phyloP scores from a whole-genome alignment of 352 stramenopile genomes.

The Pythium aquatile region DNA sequence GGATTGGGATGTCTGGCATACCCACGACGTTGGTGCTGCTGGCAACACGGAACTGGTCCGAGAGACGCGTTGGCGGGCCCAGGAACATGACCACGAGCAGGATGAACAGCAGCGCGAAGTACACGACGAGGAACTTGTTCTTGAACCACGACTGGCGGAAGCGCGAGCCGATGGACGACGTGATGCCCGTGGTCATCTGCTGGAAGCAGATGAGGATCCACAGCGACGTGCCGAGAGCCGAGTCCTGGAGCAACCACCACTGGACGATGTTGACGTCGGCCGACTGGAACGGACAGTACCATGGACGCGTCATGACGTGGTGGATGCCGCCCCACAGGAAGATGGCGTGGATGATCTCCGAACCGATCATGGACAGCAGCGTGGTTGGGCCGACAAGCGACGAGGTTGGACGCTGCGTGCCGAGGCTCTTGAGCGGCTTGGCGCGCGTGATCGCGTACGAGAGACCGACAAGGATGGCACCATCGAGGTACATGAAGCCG shows the following conservation, averaged over 20 bases:
- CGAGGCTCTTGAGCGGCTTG: conserved; percentile 55
- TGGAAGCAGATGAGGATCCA: conserved; percentile 69
- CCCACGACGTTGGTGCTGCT: conserved; percentile 74
- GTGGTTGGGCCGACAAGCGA: conserved; percentile 80
- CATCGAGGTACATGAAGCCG: conserved; percentile 82
- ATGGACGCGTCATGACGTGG: conserved; percentile 50
- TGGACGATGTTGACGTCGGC: conserved; percentile 64
- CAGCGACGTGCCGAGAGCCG: conserved; percentile 53
- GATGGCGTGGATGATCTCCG: conserved; percentile 65
- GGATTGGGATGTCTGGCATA: conserved; percentile 68
- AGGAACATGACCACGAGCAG: conserved; percentile 59
- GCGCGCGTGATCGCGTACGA: conserved; percentile 78
- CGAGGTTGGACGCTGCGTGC: conserved; percentile 71
- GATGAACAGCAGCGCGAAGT: conserved; percentile 54
- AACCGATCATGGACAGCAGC: conserved; percentile 55
- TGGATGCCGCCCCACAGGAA: conserved; percentile 69
- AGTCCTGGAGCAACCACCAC: conserved; percentile 76
- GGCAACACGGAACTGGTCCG: conserved; percentile 68
- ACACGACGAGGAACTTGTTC: conserved; percentile 65
- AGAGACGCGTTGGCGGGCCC: conserved; percentile 50
- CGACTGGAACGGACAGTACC: conserved; percentile 77
- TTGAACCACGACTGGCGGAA: conserved; percentile 65
- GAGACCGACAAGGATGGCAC: conserved; percentile 73
- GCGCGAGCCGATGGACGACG: conserved; percentile 55
- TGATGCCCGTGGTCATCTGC: conserved; percentile 66